Evolutionary conservation across 106 monocot genomes (phyloP).

Genomic region (Allium sativum): DNA sequence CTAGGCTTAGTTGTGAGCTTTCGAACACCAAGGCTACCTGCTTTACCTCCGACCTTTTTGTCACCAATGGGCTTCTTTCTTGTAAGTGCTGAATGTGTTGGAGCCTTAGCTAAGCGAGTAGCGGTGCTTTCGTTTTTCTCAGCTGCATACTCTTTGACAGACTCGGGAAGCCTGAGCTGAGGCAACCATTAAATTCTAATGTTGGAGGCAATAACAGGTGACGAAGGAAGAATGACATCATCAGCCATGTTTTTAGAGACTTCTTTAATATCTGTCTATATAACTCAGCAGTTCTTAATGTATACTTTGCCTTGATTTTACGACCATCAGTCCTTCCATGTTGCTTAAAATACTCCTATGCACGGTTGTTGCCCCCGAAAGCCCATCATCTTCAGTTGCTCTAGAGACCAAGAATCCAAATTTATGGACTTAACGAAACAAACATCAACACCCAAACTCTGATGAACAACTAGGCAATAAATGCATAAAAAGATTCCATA

Average conservation of each 20-base stretch:
- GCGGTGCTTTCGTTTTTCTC: constrained; percentile 23
- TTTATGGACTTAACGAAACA: constrained; percentile 93
- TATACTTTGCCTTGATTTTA: constrained; percentile 74
- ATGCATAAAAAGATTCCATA: constrained; percentile 97
- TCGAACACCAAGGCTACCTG: constrained; percentile 58
- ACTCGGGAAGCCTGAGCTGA: constrained; percentile 45
- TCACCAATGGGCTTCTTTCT: constrained; percentile 58
- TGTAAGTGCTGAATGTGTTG: constrained; percentile 33
- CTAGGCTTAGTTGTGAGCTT: constrained; percentile 78
- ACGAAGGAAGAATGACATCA: constrained; percentile 32
- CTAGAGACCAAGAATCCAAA: constrained; percentile 66
- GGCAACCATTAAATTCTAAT: constrained; percentile 28
- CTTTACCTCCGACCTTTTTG: constrained; percentile 45
- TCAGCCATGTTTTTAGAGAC: constrained; percentile 49
- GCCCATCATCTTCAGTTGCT: constrained; percentile 66
- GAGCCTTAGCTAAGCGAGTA: constrained; percentile 47
- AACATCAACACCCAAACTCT: constrained; percentile 84
- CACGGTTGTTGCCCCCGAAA: constrained; percentile 76
- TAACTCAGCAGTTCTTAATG: constrained; percentile 64
- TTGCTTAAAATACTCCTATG: constrained; percentile 76
- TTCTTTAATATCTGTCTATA: constrained; percentile 80
- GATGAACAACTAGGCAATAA: constrained; percentile 84
- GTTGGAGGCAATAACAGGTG: constrained; percentile 39
- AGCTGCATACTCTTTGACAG: constrained; percentile 13
- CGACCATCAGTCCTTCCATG: constrained; percentile 82